Evolutionary conservation across 352 stramenopile genomes (phyloP).

Genomic region (Globisporangium rhizosaccharum): DNA sequence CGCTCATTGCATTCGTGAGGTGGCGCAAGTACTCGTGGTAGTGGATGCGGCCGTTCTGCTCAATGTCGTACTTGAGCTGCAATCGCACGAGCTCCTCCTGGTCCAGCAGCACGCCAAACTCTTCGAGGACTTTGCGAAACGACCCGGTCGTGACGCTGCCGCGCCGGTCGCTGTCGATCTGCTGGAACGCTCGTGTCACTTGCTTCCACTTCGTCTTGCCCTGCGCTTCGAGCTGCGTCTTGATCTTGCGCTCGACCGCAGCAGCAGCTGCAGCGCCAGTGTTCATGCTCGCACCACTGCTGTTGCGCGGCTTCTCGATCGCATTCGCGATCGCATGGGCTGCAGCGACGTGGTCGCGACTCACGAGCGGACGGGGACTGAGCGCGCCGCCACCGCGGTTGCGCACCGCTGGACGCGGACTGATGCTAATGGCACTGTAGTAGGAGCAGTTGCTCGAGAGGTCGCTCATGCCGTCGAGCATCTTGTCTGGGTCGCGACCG

Average conservation of each 20-base stretch:
- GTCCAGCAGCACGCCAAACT: conserved; percentile 44
- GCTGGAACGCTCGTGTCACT: conserved; percentile 49
- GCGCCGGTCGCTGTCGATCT: conserved; percentile 48
- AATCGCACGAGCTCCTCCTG: conserved; percentile 59
- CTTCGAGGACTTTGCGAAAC: conserved; percentile 60
- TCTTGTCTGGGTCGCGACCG: conserved; percentile 53
- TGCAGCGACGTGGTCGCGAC: conserved; percentile 31
- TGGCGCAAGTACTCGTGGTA: conserved; percentile 62
- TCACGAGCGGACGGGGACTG: conserved; percentile 18
- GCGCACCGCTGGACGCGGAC: conserved; percentile 34
- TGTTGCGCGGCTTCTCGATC: conserved; percentile 28
- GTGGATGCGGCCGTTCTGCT: conserved; percentile 63
- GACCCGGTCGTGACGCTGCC: conserved; percentile 38
- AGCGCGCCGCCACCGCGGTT: conserved; percentile 6
- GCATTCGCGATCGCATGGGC: conserved; percentile 23
- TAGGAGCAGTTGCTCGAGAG: conserved; percentile 75
- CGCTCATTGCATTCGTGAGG: conserved; percentile 51
- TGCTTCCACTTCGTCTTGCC: conserved; percentile 57
- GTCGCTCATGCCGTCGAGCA: conserved; percentile 53
- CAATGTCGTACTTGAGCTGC: conserved; percentile 72
- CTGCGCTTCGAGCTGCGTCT: conserved; percentile 39
- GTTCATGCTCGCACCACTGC: not conserved
- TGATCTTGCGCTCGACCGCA: conserved; percentile 58
- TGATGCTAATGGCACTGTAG: conserved; percentile 69
- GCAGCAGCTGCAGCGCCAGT: conserved; percentile 29